Evolutionary conservation across 2,329 filamentous ascomycete species (phyloP).

Genomic region (Sarocladiaceae sp.): DNA sequence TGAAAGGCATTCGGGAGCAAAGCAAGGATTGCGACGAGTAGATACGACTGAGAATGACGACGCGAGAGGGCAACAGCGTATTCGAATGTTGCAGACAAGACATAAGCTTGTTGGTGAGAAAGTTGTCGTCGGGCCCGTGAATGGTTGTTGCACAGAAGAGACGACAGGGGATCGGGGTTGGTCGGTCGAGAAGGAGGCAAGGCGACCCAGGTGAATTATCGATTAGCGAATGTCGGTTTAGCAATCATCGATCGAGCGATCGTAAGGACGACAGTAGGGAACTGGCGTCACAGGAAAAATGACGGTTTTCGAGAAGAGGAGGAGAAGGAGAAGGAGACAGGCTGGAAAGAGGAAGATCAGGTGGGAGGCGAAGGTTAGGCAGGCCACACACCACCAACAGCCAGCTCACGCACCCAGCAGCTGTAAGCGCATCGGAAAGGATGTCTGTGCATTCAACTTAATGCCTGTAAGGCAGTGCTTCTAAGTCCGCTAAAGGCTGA

Average conservation of each 20-base stretch:
- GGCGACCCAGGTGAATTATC: not conserved
- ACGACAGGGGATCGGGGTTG: slow-evolving; percentile 1
- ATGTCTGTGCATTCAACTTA: too few species aligned
- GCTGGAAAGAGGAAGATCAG: not conserved
- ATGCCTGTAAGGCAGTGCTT: too few species aligned
- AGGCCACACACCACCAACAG: not conserved
- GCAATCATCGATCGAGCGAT: not conserved
- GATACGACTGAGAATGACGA: not conserved
- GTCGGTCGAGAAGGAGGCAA: not conserved
- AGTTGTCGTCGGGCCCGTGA: not conserved
- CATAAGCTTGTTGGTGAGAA: not conserved
- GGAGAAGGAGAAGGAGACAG: not conserved
- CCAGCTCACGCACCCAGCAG: too few species aligned
- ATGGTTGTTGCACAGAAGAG: slow-evolving; percentile 1
- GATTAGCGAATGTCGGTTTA: slow-evolving; percentile 6
- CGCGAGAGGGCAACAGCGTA: too few species aligned
- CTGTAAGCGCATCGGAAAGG: too few species aligned
- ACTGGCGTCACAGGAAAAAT: not conserved
- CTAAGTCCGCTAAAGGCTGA: too few species aligned
- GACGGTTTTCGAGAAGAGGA: not conserved
- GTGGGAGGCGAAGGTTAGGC: slow-evolving; percentile 7
- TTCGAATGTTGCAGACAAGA: not conserved
- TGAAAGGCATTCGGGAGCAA: not conserved
- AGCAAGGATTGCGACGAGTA: not conserved
- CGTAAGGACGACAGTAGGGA: not conserved